A percentile compares a stretch with the other conserved stretches of the same genome.
Evolutionary conservation across 2,329 filamentous ascomycete species (phyloP).

Genomic region (Colletotrichum graminicola): DNA sequence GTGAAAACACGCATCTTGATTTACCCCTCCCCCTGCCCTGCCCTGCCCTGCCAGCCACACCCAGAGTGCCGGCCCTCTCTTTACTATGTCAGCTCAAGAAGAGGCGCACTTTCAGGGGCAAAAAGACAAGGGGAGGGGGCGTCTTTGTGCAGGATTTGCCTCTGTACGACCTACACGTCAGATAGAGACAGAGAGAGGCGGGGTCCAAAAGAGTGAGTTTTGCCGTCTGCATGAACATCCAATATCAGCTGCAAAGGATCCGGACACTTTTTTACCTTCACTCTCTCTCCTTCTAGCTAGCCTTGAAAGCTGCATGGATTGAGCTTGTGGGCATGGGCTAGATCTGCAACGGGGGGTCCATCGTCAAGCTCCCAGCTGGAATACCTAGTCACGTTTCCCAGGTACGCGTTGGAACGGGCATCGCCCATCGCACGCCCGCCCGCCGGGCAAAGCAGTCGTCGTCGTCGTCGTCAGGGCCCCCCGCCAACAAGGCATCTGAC

Average conservation of each 20-base stretch:
- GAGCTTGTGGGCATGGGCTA: conserved; percentile 31
- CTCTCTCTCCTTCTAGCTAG: conserved; percentile 5
- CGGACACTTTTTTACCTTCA: conserved; percentile 2
- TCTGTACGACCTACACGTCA: background rate
- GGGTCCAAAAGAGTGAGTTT: conserved; percentile 24
- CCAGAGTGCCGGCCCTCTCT: background rate
- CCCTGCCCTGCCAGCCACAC: background rate
- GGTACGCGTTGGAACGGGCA: conserved; percentile 8
- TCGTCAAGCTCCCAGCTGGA: conserved; percentile 1
- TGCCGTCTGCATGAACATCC: conserved; percentile 30
- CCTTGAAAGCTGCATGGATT: conserved; percentile 35
- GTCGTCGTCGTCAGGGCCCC: background rate
- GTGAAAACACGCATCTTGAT: conserved; percentile 26
- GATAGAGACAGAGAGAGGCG: background rate
- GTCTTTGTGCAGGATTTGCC: background rate
- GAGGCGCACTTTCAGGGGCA: background rate
- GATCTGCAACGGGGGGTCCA: conserved; percentile 31
- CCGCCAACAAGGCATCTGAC: background rate
- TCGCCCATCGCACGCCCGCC: background rate
- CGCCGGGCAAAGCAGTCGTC: background rate
- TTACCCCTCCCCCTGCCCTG: background rate
- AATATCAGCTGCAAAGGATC: conserved; percentile 17
- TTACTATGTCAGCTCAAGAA: conserved; percentile 15
- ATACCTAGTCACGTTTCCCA: background rate
- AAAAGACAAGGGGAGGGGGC: background rate